Percentiles rank a stretch among this genome's conserved stretches.
phyloP scores from a whole-genome alignment of 805 yeast genomes.

The Candida jianshihensis region DNA sequence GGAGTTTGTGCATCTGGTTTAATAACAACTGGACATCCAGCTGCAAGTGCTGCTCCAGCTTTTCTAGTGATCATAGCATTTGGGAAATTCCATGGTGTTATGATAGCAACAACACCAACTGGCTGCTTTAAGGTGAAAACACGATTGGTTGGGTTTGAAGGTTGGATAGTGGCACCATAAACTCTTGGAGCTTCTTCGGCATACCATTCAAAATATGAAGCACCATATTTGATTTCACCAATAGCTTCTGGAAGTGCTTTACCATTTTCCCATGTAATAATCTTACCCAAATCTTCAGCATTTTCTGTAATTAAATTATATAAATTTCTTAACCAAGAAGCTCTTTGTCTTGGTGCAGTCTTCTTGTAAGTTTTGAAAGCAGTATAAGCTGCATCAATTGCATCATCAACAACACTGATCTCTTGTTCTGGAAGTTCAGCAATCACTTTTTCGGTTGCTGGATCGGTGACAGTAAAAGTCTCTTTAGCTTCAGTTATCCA shows the following conservation, averaged over 20 bases:
- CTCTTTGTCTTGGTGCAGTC: conserved; percentile 43
- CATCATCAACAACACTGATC: conserved; percentile 48
- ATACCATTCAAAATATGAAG: conserved; percentile 84
- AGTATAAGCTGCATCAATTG: conserved; percentile 40
- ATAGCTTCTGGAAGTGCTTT: conserved; percentile 45
- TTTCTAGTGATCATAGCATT: conserved; percentile 62
- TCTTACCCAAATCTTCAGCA: conserved; percentile 47
- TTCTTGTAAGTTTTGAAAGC: conserved; percentile 40
- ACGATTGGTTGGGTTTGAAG: conserved; percentile 42
- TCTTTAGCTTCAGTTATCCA: conserved; percentile 48
- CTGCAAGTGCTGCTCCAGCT: conserved; percentile 60
- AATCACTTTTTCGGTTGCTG: conserved; percentile 56
- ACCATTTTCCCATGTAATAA: conserved; percentile 56
- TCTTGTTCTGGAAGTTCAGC: conserved; percentile 60
- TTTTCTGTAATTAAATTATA: conserved; percentile 47
- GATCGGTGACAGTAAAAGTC: conserved; percentile 62
- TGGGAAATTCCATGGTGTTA: conserved; percentile 67
- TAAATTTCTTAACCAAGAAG: conserved; percentile 43
- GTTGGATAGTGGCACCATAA: conserved; percentile 52
- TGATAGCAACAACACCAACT: conserved; percentile 56
- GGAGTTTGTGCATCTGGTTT: conserved; percentile 63
- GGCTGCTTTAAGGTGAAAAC: conserved; percentile 51
- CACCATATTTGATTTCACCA: conserved; percentile 54
- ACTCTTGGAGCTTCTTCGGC: conserved; percentile 56
- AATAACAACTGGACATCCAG: conserved; percentile 53